A percentile compares a stretch with the other conserved stretches of the same genome.
These are phyloP conservation scores for Coemansia sp. DNA, from an alignment of 192 early-diverging fungal genomes.

Conservation along the genomic window DNA sequence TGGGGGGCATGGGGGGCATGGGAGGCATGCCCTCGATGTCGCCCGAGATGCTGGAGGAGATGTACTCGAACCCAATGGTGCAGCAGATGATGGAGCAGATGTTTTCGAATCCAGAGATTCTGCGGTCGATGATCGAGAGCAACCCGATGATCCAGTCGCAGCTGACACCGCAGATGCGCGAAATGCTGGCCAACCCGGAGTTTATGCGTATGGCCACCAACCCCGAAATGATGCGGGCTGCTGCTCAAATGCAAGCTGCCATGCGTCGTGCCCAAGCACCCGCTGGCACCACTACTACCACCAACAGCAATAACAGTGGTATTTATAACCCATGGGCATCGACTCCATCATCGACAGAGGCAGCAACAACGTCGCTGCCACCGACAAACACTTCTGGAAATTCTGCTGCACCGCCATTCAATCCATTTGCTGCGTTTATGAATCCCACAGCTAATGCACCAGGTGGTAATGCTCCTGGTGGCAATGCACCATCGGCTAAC, in stretches of 20 bases:
- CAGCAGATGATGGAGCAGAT: conserved; percentile 78
- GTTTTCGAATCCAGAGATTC: conserved; percentile 79
- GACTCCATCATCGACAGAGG: conserved; percentile 3
- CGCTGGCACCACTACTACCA: conserved; percentile 14
- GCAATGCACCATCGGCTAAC: background rate
- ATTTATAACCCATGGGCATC: conserved; percentile 51
- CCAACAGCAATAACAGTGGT: conserved; percentile 16
- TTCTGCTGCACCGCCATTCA: conserved; percentile 36
- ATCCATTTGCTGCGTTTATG: conserved; percentile 53
- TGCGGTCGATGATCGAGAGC: conserved; percentile 79
- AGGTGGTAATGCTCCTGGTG: background rate
- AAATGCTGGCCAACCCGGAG: conserved; percentile 78
- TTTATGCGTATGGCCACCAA: conserved; percentile 81
- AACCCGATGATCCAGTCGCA: conserved; percentile 77
- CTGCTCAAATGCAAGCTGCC: conserved; percentile 64
- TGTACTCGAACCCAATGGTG: conserved; percentile 85
- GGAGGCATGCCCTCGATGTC: conserved; percentile 62
- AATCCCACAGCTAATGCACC: conserved; percentile 6
- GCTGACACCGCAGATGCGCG: conserved; percentile 83
- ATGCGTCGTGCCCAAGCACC: conserved; percentile 44
- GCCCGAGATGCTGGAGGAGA: conserved; percentile 63
- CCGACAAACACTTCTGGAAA: conserved; percentile 23
- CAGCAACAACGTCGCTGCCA: conserved; percentile 14
- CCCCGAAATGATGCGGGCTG: conserved; percentile 75
- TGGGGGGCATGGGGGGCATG: conserved; percentile 67